A percentile compares a stretch with the other conserved stretches of the same genome.
Evolutionary conservation across 2,329 filamentous ascomycete species (phyloP).

Genomic region (Alternaria metachromatica): DNA sequence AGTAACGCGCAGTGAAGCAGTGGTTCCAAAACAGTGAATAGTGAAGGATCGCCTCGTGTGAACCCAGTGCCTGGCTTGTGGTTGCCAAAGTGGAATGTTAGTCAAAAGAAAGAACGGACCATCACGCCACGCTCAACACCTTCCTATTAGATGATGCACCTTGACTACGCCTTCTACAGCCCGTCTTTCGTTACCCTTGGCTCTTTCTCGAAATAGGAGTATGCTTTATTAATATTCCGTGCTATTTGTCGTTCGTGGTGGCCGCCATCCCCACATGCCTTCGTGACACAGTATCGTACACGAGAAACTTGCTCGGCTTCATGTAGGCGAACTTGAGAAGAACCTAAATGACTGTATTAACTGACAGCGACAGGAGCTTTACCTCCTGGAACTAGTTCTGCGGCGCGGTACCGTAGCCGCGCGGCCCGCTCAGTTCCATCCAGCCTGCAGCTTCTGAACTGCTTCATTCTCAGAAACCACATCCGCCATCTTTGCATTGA

Average conservation of each 20-base stretch:
- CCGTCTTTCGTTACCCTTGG: not conserved
- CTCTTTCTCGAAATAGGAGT: not conserved
- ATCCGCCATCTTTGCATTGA: constrained; percentile 57
- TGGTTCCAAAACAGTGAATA: not conserved
- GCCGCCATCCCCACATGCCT: not conserved
- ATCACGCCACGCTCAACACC: not conserved
- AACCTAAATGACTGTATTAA: not conserved
- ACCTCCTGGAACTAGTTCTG: not conserved
- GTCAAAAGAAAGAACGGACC: not conserved
- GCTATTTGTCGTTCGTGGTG: not conserved
- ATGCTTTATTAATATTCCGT: not conserved
- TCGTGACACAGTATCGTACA: not conserved
- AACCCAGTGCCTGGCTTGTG: not conserved
- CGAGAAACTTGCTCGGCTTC: not conserved
- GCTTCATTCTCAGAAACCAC: constrained; percentile 54
- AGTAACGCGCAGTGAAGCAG: not conserved
- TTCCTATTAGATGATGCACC: not conserved
- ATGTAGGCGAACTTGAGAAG: not conserved
- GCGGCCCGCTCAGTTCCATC: constrained; percentile 38
- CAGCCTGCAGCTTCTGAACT: constrained; percentile 46
- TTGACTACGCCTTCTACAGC: not conserved
- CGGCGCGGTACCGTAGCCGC: not conserved
- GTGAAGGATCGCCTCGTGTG: not conserved
- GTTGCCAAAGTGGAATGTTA: not conserved
- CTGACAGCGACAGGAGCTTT: not conserved